A percentile compares a stretch with the other conserved stretches of the same genome.
phyloP scores from a whole-genome alignment of 192 early-diverging fungal genomes.

The Coemansia sp. region DNA sequence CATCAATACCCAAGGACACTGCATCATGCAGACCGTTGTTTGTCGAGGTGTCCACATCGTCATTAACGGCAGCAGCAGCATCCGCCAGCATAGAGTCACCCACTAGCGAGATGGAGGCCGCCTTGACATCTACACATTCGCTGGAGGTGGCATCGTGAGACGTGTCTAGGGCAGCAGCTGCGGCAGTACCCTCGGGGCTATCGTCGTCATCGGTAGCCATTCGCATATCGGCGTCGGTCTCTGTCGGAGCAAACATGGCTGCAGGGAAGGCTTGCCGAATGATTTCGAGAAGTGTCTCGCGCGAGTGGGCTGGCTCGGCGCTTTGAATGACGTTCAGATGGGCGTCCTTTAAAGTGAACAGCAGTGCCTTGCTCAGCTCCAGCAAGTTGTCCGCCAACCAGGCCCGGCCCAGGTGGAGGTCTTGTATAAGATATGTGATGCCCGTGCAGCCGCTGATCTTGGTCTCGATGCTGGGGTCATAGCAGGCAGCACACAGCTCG shows the following conservation, averaged over 20 bases:
- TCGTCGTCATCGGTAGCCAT: conserved; percentile 43
- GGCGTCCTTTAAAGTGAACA: conserved; percentile 93
- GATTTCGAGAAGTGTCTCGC: conserved; percentile 38
- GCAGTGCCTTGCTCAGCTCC: conserved; percentile 87
- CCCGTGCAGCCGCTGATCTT: conserved; percentile 91
- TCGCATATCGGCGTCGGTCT: conserved; percentile 49
- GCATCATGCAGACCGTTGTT: not conserved
- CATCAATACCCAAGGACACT: not conserved
- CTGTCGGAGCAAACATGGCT: conserved; percentile 19
- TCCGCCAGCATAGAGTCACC: not conserved
- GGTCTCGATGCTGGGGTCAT: conserved; percentile 79
- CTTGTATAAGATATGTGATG: conserved; percentile 76
- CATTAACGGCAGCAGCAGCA: not conserved
- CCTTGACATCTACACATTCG: not conserved
- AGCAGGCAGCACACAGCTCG: conserved; percentile 89
- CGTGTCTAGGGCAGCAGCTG: not conserved
- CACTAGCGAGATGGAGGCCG: not conserved
- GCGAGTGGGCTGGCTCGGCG: conserved; percentile 17
- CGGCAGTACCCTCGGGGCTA: not conserved
- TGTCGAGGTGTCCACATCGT: not conserved
- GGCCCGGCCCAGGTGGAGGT: conserved; percentile 77
- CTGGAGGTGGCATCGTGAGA: not conserved
- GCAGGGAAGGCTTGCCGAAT: conserved; percentile 36
- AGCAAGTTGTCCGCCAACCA: conserved; percentile 96
- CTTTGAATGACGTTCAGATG: conserved; percentile 23